These are phyloP conservation scores for Arthroderma sp. DNA, from an alignment of 2,329 filamentous ascomycete species.

Conservation along the genomic window DNA sequence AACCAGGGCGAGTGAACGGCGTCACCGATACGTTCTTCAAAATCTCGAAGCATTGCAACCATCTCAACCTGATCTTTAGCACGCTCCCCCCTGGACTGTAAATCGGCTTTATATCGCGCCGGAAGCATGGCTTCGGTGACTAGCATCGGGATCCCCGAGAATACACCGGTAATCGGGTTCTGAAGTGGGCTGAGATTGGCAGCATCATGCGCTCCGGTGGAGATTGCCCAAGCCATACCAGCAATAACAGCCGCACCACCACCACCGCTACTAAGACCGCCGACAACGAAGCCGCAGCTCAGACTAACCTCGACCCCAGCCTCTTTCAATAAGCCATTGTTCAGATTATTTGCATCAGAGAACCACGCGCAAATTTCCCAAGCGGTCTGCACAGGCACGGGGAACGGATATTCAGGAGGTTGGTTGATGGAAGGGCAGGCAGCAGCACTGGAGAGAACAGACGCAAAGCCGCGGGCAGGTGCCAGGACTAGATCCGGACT, in stretches of 20 bases:
- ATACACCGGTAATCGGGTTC: background rate
- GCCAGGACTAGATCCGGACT: no score
- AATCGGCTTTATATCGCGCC: no score
- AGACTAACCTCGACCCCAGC: background rate
- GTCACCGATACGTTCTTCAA: no score
- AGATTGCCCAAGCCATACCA: background rate
- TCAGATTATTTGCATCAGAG: background rate
- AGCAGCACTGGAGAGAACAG: no score
- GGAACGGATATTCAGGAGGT: no score
- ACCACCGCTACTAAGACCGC: background rate
- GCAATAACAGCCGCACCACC: background rate
- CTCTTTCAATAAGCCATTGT: background rate
- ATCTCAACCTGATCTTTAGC: no score
- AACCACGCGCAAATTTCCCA: background rate
- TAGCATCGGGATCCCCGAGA: background rate
- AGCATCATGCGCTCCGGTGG: background rate
- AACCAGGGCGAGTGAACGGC: no score
- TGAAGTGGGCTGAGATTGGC: background rate
- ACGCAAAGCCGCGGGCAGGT: no score
- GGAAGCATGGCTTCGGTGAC: background rate
- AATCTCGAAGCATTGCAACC: no score
- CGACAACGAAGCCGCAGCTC: background rate
- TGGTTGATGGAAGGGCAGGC: no score
- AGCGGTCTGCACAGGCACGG: no score
- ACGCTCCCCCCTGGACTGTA: no score